These are phyloP conservation scores for Chaetomium strumarium DNA, from an alignment of 2,329 filamentous ascomycete genomes.

Conservation along the genomic window DNA sequence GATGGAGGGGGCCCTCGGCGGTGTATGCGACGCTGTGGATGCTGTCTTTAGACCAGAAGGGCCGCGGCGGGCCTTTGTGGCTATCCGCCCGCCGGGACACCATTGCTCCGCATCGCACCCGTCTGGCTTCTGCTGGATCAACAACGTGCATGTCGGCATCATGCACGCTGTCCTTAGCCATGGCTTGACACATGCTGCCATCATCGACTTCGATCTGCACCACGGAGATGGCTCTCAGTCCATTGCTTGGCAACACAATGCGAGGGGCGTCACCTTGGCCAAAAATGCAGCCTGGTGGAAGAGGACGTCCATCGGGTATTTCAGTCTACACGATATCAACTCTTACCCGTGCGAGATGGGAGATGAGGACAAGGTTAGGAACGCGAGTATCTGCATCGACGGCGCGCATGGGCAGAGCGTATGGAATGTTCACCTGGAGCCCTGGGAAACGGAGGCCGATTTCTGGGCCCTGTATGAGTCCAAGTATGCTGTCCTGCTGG, in stretches of 20 bases:
- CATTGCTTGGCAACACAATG: slow-evolving; percentile 88
- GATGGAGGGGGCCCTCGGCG: slow-evolving; percentile 85
- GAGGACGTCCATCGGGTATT: slow-evolving; percentile 87
- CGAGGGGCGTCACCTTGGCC: slow-evolving; percentile 53
- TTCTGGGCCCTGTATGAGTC: slow-evolving; percentile 86
- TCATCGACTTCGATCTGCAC: slow-evolving; percentile 86
- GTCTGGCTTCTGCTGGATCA: slow-evolving; percentile 97
- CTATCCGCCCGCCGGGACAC: slow-evolving; percentile 86
- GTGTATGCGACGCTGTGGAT: slow-evolving; percentile 90
- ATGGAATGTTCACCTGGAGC: slow-evolving; percentile 91
- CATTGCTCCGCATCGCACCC: slow-evolving; percentile 87
- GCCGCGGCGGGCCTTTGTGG: slow-evolving; percentile 79
- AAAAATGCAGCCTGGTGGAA: slow-evolving; percentile 73
- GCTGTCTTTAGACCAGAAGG: slow-evolving; percentile 61
- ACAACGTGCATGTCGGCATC: slow-evolving; percentile 96
- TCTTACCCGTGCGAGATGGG: slow-evolving; percentile 94
- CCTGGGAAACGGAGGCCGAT: slow-evolving; percentile 74
- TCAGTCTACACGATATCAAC: slow-evolving; percentile 96
- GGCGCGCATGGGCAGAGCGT: slow-evolving; percentile 89
- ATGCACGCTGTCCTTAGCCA: slow-evolving; percentile 80
- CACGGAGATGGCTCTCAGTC: slow-evolving; percentile 94
- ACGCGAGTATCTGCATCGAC: slow-evolving; percentile 89
- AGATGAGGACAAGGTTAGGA: slow-evolving; percentile 89
- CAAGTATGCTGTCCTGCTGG: slow-evolving; percentile 69
- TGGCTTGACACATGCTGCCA: slow-evolving; percentile 87